phyloP scores from a whole-genome alignment of 768 basidiomycete species.

The Ramaria rubella region DNA sequence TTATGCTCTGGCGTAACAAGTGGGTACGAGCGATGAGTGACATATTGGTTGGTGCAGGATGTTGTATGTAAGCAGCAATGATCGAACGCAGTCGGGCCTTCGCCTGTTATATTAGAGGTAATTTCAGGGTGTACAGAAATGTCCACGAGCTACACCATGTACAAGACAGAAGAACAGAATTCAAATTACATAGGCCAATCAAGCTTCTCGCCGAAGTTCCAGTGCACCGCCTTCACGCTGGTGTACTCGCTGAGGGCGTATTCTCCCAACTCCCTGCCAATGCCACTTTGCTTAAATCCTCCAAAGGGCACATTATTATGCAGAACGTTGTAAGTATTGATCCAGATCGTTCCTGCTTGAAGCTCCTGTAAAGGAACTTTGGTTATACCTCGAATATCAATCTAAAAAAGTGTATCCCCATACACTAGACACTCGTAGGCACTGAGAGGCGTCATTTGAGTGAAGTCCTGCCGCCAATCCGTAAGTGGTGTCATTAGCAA shows the following conservation, averaged over 20 bases:
- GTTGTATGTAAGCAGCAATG: background rate
- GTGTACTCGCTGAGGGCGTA: slow-evolving; percentile 83
- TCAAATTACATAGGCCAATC: slow-evolving; percentile 62
- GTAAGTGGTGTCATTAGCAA: slow-evolving; percentile 86
- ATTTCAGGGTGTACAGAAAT: background rate
- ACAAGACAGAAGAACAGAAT: background rate
- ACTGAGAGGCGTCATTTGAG: slow-evolving; percentile 80
- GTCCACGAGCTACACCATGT: background rate
- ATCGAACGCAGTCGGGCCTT: background rate
- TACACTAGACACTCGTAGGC: slow-evolving; percentile 68
- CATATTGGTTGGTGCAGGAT: slow-evolving; percentile 4
- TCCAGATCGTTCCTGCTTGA: slow-evolving; percentile 91
- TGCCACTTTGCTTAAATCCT: slow-evolving; percentile 89
- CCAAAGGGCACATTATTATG: slow-evolving; percentile 92
- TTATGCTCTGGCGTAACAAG: slow-evolving; percentile 25
- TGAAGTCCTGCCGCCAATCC: slow-evolving; percentile 91
- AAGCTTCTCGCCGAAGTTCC: slow-evolving; percentile 79
- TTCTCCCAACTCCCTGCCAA: slow-evolving; percentile 85
- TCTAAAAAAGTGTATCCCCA: background rate
- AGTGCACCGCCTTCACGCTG: slow-evolving; percentile 75
- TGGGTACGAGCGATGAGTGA: slow-evolving; percentile 6
- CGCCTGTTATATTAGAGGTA: background rate
- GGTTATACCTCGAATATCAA: background rate
- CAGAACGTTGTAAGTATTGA: slow-evolving; percentile 82
- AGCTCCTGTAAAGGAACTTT: slow-evolving; percentile 41